phyloP scores from a whole-genome alignment of 2,329 filamentous ascomycete genomes.

The Colletotrichum caudatum region DNA sequence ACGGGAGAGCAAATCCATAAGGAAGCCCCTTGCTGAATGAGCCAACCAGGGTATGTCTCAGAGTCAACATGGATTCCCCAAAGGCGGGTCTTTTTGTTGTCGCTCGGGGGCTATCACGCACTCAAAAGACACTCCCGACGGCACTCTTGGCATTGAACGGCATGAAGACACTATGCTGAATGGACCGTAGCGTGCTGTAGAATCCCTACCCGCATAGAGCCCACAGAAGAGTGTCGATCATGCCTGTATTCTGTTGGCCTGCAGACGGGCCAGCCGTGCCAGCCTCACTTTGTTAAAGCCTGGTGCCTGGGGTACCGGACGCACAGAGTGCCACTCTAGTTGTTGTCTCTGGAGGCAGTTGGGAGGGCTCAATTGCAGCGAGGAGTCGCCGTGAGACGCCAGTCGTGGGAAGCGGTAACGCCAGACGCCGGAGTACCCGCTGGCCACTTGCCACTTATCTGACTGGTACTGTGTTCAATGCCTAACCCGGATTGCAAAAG shows the following conservation, averaged over 20 bases:
- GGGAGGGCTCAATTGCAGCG: conserved; percentile 47
- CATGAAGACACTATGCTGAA: conserved; percentile 37
- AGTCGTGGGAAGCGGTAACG: conserved; percentile 4
- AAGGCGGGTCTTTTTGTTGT: conserved; percentile 40
- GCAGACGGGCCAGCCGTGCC: conserved; percentile 41
- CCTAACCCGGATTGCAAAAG: not conserved
- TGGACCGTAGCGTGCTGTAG: conserved; percentile 15
- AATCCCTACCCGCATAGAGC: conserved; percentile 42
- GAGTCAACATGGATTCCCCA: conserved; percentile 51
- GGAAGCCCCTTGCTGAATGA: conserved; percentile 36
- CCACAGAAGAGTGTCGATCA: conserved; percentile 48
- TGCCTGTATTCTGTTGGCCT: conserved; percentile 44
- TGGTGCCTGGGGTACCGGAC: conserved; percentile 33
- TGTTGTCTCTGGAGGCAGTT: conserved; percentile 27
- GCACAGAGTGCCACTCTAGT: conserved; percentile 27
- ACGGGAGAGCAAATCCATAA: conserved; percentile 29
- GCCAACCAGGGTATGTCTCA: conserved; percentile 51
- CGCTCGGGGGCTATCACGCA: conserved; percentile 33
- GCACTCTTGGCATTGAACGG: conserved; percentile 36
- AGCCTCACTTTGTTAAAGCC: conserved; percentile 39
- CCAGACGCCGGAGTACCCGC: not conserved
- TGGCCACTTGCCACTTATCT: conserved; percentile 16
- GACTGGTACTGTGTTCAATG: not conserved
- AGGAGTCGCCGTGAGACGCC: conserved; percentile 50
- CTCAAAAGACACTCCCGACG: conserved; percentile 34